Conservation (phyloP, 192 early-diverging fungal genomes). For the Neocallimastix lanati region DNA sequence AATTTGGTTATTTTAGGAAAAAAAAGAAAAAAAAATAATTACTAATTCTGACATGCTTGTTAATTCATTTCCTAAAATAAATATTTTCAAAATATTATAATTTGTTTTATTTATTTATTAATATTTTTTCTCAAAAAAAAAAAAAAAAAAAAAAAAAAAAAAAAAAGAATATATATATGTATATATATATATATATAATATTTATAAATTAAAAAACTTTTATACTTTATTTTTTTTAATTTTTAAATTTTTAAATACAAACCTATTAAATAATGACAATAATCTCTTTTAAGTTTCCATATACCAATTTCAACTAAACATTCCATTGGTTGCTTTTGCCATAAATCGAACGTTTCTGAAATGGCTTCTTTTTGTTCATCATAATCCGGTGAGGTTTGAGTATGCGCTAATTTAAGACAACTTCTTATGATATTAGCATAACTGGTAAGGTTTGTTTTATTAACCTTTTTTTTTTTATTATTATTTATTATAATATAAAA, state of each 20-base stretch:
- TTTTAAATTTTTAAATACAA: too few relatives aligned
- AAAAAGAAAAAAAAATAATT: too few relatives aligned
- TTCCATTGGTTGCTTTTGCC: constrained; percentile 19
- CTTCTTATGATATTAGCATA: constrained; percentile 12
- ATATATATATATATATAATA: too few relatives aligned
- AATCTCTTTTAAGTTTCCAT: constrained; percentile 17
- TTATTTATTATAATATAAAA: too few relatives aligned
- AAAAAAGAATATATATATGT: too few relatives aligned
- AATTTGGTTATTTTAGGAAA: too few relatives aligned
- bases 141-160: too few relatives aligned
- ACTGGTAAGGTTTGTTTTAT: constrained; percentile 11
- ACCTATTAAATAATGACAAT: constrained; percentile 11
- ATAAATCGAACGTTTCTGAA: constrained; percentile 13
- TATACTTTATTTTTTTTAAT: not conserved
- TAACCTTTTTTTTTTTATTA: constrained; percentile 1
- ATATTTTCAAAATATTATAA: too few relatives aligned
- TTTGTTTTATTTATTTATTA: too few relatives aligned
- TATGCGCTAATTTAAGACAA: constrained; percentile 7
- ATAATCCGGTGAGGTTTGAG: constrained; percentile 10
- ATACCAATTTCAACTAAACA: constrained; percentile 16
- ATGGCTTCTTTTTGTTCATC: constrained; percentile 14
- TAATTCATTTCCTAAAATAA: too few relatives aligned
- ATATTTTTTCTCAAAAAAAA: too few relatives aligned
- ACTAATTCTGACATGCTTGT: too few relatives aligned
- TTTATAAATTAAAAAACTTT: not conserved